Evolutionary conservation across 2,329 filamentous ascomycete species (phyloP).

Genomic region (Colletotrichum sp.): DNA sequence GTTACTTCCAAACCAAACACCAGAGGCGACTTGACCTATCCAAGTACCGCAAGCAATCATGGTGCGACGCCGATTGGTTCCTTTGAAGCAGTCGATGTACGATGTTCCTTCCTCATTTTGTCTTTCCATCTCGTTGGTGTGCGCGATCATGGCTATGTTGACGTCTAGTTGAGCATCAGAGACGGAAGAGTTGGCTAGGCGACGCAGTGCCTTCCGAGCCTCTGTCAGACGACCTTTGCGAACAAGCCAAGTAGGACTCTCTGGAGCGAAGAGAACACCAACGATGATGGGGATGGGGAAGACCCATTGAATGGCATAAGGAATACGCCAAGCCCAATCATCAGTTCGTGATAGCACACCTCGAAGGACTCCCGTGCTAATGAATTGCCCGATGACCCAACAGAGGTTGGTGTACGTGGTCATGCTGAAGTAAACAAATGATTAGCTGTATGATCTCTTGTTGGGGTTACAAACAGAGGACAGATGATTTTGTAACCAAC

Average conservation of each 20-base stretch:
- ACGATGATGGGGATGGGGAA: background rate
- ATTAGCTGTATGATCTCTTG: background rate
- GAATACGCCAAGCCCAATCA: background rate
- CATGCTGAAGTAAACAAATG: background rate
- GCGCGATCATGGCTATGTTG: constrained; percentile 30
- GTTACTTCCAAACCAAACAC: background rate
- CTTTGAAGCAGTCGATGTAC: constrained; percentile 5
- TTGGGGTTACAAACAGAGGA: background rate
- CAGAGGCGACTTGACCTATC: background rate
- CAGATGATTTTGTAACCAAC: no score
- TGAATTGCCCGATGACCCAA: background rate
- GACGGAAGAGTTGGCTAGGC: background rate
- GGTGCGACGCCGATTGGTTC: constrained; percentile 27
- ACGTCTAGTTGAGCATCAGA: background rate
- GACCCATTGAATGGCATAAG: background rate
- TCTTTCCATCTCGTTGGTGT: constrained; percentile 10
- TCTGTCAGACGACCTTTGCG: background rate
- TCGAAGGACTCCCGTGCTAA: background rate
- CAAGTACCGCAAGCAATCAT: constrained; percentile 24
- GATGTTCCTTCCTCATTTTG: background rate
- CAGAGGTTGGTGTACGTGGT: background rate
- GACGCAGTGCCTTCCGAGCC: background rate
- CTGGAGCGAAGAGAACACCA: background rate
- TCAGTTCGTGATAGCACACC: background rate
- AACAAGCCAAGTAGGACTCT: background rate